Base-by-base conservation (phyloP, 352 stramenopile species). In the Thraustochytrium sp. region DNA sequence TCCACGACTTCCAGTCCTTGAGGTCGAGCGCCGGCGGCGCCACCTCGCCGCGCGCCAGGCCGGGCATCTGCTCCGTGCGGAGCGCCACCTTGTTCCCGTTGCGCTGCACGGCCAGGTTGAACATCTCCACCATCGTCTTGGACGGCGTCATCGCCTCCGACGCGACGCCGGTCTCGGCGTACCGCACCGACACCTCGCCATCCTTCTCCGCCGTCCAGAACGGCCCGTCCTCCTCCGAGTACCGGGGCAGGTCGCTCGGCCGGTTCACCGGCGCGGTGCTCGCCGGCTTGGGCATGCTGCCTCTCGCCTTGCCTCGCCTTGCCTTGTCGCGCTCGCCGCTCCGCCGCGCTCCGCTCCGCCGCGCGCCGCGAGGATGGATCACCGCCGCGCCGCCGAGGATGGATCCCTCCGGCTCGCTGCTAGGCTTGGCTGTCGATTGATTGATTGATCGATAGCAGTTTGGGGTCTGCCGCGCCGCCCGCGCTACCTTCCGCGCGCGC, bases 51-150 rank as follows among this genome's bases (percentile, higher is more conserved):
- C 8, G 29, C 18, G 18, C 26, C 1, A 84, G 75, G 4, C 64
- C 0, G 26, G 29, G 44, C 21, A 84, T 44, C n/a, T 42, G 21
- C 31, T 84, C 75, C 16, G 75, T 82, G 40, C 75, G 84, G 34
- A 90, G 55, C 31, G 86, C 87, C 2, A 76, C 38, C 48, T 86
- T 63, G 55, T 86, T 74, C 5, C 83, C 83, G 56, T 78, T 62
- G 38, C 85, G 59, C 34, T 85, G 46, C 23, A 88, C 85, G 38
- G 85, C 85, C 36, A 59, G 29, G 59, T 85, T 75, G 53, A 90
- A 89, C 1, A 88, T 53, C 49, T 89, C 75, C 68, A 87, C 84
- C n/a, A 90, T 76, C 9, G 88, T 90, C n/a, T 54, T 80, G 34
- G 9, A 8, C n/a, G 75, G 61, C 13, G 59, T 62, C 23, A 55